phyloP scores from a whole-genome alignment of 768 basidiomycete genomes.

The Suillus plorans region DNA sequence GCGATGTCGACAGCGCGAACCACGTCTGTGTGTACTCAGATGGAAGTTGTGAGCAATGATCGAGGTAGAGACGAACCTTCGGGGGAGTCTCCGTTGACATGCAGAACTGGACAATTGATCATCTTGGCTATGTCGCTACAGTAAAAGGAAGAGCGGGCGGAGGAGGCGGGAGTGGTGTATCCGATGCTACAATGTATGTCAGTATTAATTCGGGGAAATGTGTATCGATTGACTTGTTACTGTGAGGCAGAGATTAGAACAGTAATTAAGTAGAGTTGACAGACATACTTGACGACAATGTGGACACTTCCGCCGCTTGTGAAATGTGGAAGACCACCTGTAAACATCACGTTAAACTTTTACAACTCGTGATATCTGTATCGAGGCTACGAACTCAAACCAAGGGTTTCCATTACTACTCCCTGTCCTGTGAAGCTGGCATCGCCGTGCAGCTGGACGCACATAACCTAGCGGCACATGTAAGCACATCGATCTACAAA shows the following conservation, averaged over 20 bases:
- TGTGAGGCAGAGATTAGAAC: conserved; percentile 21
- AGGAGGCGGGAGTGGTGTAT: conserved; percentile 86
- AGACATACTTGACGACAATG: conserved; percentile 82
- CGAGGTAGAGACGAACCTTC: conserved; percentile 49
- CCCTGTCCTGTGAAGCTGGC: conserved; percentile 92
- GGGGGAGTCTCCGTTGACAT: conserved; percentile 90
- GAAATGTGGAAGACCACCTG: conserved; percentile 87
- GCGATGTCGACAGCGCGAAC: conserved; percentile 84
- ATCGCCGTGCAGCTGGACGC: conserved; percentile 89
- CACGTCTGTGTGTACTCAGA: conserved; percentile 55
- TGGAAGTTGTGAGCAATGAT: neutral
- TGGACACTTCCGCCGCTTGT: conserved; percentile 90
- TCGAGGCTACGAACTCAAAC: conserved; percentile 58
- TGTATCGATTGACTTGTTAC: conserved; percentile 52
- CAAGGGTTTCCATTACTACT: conserved; percentile 84
- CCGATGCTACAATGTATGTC: conserved; percentile 61
- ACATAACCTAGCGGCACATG: conserved; percentile 71
- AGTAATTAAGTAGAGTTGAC: conserved; percentile 2
- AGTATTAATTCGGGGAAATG: neutral
- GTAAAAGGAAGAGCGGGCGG: conserved; percentile 82
- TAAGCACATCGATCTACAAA: neutral
- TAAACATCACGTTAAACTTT: conserved; percentile 2
- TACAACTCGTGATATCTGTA: neutral
- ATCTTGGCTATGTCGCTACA: conserved; percentile 89
- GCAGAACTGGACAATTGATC: conserved; percentile 85